Percentiles rank a stretch among this genome's conserved stretches.
These are phyloP conservation scores for Chytriomyces sp. DNA, from an alignment of 192 early-diverging fungal genomes.

Conservation along the genomic window DNA sequence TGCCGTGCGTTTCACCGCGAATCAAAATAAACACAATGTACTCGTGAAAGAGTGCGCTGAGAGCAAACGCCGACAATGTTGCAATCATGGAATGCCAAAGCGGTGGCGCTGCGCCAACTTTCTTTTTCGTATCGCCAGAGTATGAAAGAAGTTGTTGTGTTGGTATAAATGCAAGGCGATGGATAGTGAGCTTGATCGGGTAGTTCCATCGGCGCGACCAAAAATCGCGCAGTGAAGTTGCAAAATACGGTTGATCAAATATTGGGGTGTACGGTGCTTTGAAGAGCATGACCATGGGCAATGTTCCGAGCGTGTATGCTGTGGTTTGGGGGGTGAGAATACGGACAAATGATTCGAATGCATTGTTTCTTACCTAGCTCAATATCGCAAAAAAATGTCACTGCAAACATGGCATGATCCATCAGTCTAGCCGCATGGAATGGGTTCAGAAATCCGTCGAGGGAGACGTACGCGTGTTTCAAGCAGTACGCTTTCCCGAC, in stretches of 20 bases:
- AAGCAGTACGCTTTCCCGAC: no score
- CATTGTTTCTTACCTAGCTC: no score
- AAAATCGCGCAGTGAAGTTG: slow-evolving; percentile 17
- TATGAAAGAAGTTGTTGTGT: neutral
- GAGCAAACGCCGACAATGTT: neutral
- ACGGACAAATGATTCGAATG: no score
- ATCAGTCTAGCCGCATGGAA: no score
- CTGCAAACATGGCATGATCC: no score
- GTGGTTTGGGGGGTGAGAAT: no score
- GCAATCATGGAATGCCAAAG: neutral
- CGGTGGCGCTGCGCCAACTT: neutral
- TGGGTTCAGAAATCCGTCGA: no score
- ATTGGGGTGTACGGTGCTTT: no score
- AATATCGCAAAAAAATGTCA: no score
- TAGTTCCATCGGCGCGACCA: slow-evolving; percentile 17
- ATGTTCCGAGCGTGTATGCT: no score
- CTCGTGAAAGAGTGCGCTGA: slow-evolving; percentile 14
- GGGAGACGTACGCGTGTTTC: no score
- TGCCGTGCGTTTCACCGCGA: neutral
- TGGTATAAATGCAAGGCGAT: slow-evolving; percentile 6
- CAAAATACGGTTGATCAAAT: slow-evolving; percentile 5
- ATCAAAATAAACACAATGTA: slow-evolving; percentile 14
- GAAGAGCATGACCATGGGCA: no score
- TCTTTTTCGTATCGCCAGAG: neutral
- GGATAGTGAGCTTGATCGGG: slow-evolving; percentile 2